These are phyloP conservation scores for Cubamyces sp. DNA, from an alignment of 768 basidiomycete genomes.

Conservation along the genomic window DNA sequence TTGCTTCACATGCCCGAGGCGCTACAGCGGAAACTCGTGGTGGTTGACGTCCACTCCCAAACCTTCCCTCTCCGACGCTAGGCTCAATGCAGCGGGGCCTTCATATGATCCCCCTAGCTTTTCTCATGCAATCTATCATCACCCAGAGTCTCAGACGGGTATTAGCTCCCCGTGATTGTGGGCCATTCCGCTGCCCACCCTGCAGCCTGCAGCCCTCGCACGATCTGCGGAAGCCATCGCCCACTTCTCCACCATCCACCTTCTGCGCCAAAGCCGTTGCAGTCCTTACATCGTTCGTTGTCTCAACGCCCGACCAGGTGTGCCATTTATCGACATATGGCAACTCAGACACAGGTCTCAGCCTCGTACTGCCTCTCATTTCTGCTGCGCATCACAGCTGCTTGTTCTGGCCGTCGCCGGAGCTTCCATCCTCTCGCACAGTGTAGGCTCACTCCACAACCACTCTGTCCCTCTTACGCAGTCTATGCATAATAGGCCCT, in stretches of 20 bases:
- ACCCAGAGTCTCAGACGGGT: slow-evolving; percentile 1
- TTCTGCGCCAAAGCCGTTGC: too few relatives aligned
- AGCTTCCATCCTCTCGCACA: too few relatives aligned
- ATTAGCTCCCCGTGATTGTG: slow-evolving; percentile 8
- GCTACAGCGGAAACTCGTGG: slow-evolving; percentile 13
- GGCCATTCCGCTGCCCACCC: neutral
- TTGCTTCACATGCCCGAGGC: slow-evolving; percentile 7
- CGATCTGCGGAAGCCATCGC: neutral
- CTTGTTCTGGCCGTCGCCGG: too few relatives aligned
- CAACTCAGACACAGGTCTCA: too few relatives aligned
- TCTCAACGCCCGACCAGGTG: too few relatives aligned
- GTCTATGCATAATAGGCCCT: too few relatives aligned
- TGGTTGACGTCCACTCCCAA: slow-evolving; percentile 14
- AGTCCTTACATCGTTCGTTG: too few relatives aligned
- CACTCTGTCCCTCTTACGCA: too few relatives aligned
- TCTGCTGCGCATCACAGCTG: too few relatives aligned
- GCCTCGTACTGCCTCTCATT: too few relatives aligned
- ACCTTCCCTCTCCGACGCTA: slow-evolving; percentile 10
- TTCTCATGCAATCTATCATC: slow-evolving; percentile 9
- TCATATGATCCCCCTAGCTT: neutral
- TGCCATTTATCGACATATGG: too few relatives aligned
- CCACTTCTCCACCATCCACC: neutral
- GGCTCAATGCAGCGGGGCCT: slow-evolving; percentile 9
- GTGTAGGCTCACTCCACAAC: too few relatives aligned
- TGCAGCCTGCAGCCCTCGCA: neutral